Base-by-base conservation (phyloP, 177 flowering plant genomes). In the Tripterygium wilfordii region DNA sequence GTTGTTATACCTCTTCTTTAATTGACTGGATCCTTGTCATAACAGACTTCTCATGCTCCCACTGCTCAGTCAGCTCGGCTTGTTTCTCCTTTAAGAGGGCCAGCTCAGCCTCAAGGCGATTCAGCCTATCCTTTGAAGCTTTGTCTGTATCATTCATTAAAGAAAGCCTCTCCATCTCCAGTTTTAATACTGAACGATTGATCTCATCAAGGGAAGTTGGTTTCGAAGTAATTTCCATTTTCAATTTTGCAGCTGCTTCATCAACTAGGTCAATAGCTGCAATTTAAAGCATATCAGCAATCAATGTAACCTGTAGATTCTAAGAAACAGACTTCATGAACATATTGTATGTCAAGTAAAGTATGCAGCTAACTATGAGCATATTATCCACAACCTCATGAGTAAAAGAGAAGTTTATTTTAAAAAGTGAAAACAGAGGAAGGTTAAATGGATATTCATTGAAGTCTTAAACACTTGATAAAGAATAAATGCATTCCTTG, bases 221-320 rank as follows among this genome's bases (percentile, higher is more conserved):
- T 56, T 90, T 90, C 29, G 96, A 90, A 39, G 97, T 87, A 15
- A 90, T 87, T 66, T 90, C 96, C 97, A 90, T 85, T 61, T 90
- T 90, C 63, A 90, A 64, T 55, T 87, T 90, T 16, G 97, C 96
- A 47, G 96, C 98, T 23, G 98, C 98, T 69, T 91, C 98, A 67
- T 91, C 98, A 40, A 91, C 96, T 21, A 91, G 66, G 62, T 90
- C 98, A 69, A 91, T 91, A 24, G 98, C 98, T 90, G 95, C 49
- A 73, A 33, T 36, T 35, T 13, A 15, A 57, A 50, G 16, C 8
- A 36, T n/a, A 40, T 24, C 19, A 52, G 50, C 30, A 32, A 13
- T 6, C 14, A 22, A 24, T 23, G 33, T 26, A 15, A 33, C 21
- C 13, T 36, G 14, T 30, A 29, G 6, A 35, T 19, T 3, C 16